Base-by-base conservation (phyloP, 164 flowering plant genomes). In the Taxillus chinensis region DNA sequence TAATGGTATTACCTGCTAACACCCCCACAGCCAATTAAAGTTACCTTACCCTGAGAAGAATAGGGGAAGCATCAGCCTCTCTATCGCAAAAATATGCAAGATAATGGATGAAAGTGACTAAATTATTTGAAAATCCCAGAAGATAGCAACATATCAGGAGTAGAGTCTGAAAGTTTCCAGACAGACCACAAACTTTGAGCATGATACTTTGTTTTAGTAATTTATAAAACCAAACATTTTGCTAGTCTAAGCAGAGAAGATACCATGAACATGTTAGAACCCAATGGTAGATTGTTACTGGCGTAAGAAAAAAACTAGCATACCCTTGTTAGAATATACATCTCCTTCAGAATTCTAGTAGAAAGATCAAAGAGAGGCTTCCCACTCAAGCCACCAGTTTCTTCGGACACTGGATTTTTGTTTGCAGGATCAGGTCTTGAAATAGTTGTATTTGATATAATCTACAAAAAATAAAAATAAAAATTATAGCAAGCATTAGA, bases 11-110 rank as follows among this genome's bases (percentile, higher is more conserved):
- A 95, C 99, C 90, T 90, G 85, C 91, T 82, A 61, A 95, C 59
- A 55, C 99, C 99, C 15, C 97, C 99, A 68, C 97, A 91, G 45
- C 97, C 99, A 57, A 95, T 83, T 60, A 95, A 77, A 64, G 97
- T 89, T 59, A 95, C 80, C 76, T 74, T 86, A 53, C 99, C 99
- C 99, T 95, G 83, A 42, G 5, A 66, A 57, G 60, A 16, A 60
- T 3, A 45, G 55, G 27, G 27, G 8, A 15, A 12, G 3, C 15
- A 27, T 27, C 8, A 15, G 41, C 8, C 9, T n/a, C 12, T 5
- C 58, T 12, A 55, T 55, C 1, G 39, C 58, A 17, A n/a, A 11
- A 15, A 17, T 7, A n/a, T n/a, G 7, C 8, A 45, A 71, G 53
- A 62, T 4, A 1, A 57, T 14, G 54, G 8, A 39, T 13, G 45